Percentiles rank a stretch among this genome's conserved stretches.
Evolutionary conservation across 257 asterid species (phyloP).

Genomic region (Rauvolfia tetraphylla): DNA sequence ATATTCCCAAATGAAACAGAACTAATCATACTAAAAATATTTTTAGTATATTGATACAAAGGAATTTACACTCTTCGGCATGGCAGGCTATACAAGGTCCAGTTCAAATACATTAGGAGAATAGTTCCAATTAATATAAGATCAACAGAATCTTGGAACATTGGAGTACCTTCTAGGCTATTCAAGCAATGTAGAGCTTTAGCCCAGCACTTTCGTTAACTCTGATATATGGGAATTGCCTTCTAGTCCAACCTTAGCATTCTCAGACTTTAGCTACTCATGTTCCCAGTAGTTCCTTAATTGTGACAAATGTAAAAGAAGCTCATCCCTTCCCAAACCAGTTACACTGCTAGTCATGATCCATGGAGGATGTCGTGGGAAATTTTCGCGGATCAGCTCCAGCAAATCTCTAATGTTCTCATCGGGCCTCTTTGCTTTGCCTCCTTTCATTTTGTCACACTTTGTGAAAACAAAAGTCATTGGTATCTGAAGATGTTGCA

Average conservation of each 20-base stretch:
- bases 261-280: constrained; percentile 26
- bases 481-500: constrained; percentile 54
- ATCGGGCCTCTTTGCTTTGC: constrained; percentile 72
- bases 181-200: neutral
- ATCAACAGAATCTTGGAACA: neutral
- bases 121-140: neutral
- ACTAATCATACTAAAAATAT: neutral
- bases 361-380: constrained; percentile 75
- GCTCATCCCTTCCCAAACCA: constrained; percentile 85
- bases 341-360: constrained; percentile 89
- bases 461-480: constrained; percentile 82
- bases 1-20: too few species aligned
- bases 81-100: too few species aligned
- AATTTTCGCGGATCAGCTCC: constrained; percentile 54
- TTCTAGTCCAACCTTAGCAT: neutral
- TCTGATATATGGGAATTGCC: neutral
- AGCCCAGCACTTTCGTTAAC: neutral
- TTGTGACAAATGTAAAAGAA: constrained; percentile 91
- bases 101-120: neutral
- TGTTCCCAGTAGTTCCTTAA: constrained; percentile 83
- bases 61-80: too few species aligned
- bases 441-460: constrained; percentile 79
- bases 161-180: neutral
- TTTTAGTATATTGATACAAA: neutral
- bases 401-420: constrained; percentile 69